Conservation (phyloP, 163 green algal genomes). For the Chlorella variabilis region DNA sequence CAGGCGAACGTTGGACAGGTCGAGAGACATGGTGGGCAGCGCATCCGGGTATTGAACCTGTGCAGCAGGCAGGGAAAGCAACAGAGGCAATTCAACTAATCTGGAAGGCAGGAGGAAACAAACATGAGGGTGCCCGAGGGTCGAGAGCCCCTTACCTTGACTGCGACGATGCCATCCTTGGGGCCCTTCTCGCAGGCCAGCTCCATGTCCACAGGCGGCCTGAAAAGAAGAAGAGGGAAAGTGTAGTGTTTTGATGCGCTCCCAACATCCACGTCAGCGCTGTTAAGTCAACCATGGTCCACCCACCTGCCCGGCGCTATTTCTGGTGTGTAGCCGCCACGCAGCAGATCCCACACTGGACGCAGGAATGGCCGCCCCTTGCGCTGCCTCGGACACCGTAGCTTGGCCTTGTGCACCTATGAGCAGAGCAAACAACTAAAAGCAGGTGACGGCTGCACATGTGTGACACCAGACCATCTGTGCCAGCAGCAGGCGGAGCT, state of each 20-base stretch:
- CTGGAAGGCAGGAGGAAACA: background rate
- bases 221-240: background rate
- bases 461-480: too few species aligned
- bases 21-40: conserved; percentile 76
- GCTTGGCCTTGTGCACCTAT: conserved; percentile 87
- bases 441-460: too few species aligned
- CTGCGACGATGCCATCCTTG: conserved; percentile 78
- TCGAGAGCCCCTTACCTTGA: conserved; percentile 86
- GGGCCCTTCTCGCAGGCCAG: conserved; percentile 33
- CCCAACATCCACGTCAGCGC: too few species aligned
- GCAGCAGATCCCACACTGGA: conserved; percentile 16
- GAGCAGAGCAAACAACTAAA: background rate
- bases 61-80: background rate
- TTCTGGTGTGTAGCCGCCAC: conserved; percentile 5
- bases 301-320: conserved; percentile 24
- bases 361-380: conserved; percentile 11
- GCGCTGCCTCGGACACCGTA: conserved; percentile 42
- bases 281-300: too few species aligned
- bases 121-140: background rate
- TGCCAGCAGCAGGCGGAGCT: too few species aligned
- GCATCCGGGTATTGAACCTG: conserved; percentile 90
- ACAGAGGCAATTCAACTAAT: too few species aligned
- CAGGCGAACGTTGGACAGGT: conserved; percentile 82
- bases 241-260: too few species aligned
- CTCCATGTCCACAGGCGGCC: conserved; percentile 27